Evolutionary conservation across 208 protist genomes (phyloP).

Genomic region (Crithidia bombi): DNA sequence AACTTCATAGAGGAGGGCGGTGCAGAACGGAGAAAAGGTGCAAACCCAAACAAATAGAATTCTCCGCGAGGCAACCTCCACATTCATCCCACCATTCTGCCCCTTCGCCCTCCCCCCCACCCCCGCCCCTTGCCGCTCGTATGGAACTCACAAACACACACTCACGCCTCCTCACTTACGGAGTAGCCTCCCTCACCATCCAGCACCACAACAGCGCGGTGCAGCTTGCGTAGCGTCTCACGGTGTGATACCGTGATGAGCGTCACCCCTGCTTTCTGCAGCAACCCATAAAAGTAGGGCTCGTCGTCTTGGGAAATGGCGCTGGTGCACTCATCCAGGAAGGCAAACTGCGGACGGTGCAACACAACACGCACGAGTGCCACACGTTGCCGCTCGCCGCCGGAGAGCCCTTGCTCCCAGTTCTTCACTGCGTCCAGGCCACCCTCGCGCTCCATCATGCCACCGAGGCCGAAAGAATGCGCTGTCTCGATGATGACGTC

Average conservation of each 20-base stretch:
- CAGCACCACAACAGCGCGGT: slow-evolving; percentile 64
- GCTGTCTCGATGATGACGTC: slow-evolving; percentile 52
- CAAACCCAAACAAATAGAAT: too few species aligned
- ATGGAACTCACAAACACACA: too few species aligned
- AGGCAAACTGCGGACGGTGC: slow-evolving; percentile 80
- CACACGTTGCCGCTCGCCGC: slow-evolving; percentile 90
- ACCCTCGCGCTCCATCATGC: slow-evolving; percentile 79
- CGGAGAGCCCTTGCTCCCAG: slow-evolving; percentile 89
- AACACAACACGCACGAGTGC: slow-evolving; percentile 81
- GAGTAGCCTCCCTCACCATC: slow-evolving; percentile 67
- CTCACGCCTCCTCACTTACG: slow-evolving; percentile 16
- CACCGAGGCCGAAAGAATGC: slow-evolving; percentile 51
- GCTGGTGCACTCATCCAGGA: slow-evolving; percentile 93
- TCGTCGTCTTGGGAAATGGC: slow-evolving; percentile 89
- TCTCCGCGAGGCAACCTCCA: too few species aligned
- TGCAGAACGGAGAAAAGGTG: too few species aligned
- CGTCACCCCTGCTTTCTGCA: slow-evolving; percentile 78
- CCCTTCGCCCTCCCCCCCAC: too few species aligned
- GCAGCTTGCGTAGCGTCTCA: slow-evolving; percentile 64
- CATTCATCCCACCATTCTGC: too few species aligned
- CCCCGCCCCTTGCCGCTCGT: background rate
- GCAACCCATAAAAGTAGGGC: slow-evolving; percentile 59
- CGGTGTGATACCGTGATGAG: slow-evolving; percentile 87
- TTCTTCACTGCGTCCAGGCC: slow-evolving; percentile 75
- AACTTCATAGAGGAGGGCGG: too few species aligned